These are phyloP conservation scores for Penstemon barbatus DNA, from an alignment of 257 asterid species.

Conservation along the genomic window DNA sequence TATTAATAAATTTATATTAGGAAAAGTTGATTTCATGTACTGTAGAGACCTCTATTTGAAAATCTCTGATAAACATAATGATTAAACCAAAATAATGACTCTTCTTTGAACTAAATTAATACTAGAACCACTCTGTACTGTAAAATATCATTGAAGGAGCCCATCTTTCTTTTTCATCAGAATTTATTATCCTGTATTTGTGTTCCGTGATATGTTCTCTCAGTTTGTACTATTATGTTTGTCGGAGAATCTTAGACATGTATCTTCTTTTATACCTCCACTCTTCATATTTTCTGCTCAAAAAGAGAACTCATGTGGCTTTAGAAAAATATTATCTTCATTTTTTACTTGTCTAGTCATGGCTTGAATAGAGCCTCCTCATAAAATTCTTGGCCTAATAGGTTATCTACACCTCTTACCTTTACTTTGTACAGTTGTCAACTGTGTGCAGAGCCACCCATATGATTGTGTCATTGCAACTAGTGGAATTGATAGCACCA, in stretches of 20 bases:
- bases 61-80: not conserved
- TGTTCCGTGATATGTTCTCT: no score
- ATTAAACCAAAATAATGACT: not conserved
- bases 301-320: not conserved
- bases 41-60: not conserved
- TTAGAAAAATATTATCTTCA: not conserved
- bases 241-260: not conserved
- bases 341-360: not conserved
- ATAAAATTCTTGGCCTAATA: not conserved
- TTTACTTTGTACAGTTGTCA: constrained; percentile 67
- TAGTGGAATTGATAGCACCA: constrained; percentile 94
- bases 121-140: not conserved
- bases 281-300: not conserved
- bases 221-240: not conserved
- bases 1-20: no score
- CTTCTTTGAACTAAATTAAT: not conserved
- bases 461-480: constrained; percentile 83
- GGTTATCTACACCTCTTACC: constrained; percentile 11
- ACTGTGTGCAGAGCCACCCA: constrained; percentile 95
- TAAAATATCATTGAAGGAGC: not conserved
- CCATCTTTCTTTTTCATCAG: not conserved
- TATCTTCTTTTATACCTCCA: not conserved
- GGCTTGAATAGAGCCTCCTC: not conserved
- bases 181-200: no score
- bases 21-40: no score